Percentiles rank a stretch among this genome's conserved stretches.
These are phyloP conservation scores for Fusarium sp. DNA, from an alignment of 2,329 filamentous ascomycete genomes.

Conservation along the genomic window DNA sequence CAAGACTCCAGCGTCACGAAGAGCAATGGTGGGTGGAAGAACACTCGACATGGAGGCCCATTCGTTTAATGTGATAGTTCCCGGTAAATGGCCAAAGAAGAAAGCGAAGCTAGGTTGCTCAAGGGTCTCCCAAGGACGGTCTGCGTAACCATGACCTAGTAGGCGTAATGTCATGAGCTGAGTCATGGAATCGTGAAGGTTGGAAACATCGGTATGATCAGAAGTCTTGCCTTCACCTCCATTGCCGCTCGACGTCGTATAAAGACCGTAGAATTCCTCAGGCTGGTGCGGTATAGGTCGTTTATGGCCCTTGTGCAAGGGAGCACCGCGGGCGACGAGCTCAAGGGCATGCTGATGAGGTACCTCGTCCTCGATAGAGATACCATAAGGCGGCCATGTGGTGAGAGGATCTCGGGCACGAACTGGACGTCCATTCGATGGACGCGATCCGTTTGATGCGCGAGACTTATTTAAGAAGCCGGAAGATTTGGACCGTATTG, in stretches of 20 bases:
- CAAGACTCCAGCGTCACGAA: conserved; percentile 67
- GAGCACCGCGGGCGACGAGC: conserved; percentile 68
- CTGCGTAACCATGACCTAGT: conserved; percentile 55
- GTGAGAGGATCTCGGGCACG: conserved; percentile 52
- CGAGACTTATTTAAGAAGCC: conserved; percentile 28
- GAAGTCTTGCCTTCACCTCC: conserved; percentile 52
- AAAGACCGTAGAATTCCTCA: conserved; percentile 67
- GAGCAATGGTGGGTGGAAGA: conserved; percentile 64
- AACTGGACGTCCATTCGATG: conserved; percentile 29
- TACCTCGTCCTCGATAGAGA: conserved; percentile 62
- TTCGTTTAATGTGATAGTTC: conserved; percentile 78
- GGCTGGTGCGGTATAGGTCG: conserved; percentile 64
- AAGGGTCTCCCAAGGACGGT: conserved; percentile 74
- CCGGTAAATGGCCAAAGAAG: conserved; percentile 72
- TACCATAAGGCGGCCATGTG: conserved; percentile 67
- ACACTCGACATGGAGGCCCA: conserved; percentile 71
- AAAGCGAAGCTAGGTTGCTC: conserved; percentile 80
- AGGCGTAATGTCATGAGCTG: conserved; percentile 68
- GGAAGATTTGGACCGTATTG: conserved; percentile 30
- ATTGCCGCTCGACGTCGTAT: conserved; percentile 61
- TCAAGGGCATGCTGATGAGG: conserved; percentile 65
- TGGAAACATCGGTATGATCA: conserved; percentile 58
- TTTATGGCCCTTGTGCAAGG: conserved; percentile 66
- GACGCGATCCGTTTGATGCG: conserved; percentile 27
- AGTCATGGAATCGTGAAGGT: conserved; percentile 66